Conservation (phyloP, 1,284 basidiomycete genomes). For the Nidula niveotomentosa region DNA sequence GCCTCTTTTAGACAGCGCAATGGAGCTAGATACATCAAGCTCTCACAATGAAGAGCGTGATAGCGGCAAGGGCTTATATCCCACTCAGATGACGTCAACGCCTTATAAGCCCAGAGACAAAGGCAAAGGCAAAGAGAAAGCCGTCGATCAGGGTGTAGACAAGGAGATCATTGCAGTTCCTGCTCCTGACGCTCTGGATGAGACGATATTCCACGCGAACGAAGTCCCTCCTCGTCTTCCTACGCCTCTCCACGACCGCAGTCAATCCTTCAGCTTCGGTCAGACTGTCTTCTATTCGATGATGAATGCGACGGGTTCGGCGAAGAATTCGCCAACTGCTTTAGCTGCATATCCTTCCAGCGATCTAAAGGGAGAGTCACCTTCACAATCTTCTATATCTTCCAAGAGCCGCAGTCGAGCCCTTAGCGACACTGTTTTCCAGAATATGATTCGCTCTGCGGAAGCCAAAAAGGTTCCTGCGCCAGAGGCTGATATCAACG, state of each 20-base stretch:
- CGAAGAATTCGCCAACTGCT: constrained; percentile 16
- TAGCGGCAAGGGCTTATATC: constrained; percentile 12
- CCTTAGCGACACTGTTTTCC: constrained; percentile 62
- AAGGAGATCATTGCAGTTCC: constrained; percentile 9
- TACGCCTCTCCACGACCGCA: constrained; percentile 40
- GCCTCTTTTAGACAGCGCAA: constrained; percentile 41
- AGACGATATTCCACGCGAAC: constrained; percentile 36
- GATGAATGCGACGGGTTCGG: constrained; percentile 17
- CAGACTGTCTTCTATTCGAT: constrained; percentile 58
- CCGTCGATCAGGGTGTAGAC: constrained; percentile 9
- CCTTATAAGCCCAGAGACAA: constrained; percentile 21
- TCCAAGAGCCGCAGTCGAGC: constrained; percentile 47
- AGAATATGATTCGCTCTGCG: constrained; percentile 43
- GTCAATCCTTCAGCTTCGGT: constrained; percentile 62
- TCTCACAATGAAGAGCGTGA: too few species aligned
- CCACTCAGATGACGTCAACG: constrained; percentile 27
- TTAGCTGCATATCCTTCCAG: constrained; percentile 25
- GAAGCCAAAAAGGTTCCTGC: constrained; percentile 15
- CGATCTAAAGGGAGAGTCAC: constrained; percentile 20
- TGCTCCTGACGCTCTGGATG: constrained; percentile 22
- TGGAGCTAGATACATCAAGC: constrained; percentile 26
- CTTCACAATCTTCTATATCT: constrained; percentile 19
- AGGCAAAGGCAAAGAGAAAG: constrained; percentile 20
- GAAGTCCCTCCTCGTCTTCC: constrained; percentile 34
- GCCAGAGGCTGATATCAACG: constrained; percentile 63